phyloP scores from a whole-genome alignment of 768 basidiomycete species.

The Boletus fagicola region DNA sequence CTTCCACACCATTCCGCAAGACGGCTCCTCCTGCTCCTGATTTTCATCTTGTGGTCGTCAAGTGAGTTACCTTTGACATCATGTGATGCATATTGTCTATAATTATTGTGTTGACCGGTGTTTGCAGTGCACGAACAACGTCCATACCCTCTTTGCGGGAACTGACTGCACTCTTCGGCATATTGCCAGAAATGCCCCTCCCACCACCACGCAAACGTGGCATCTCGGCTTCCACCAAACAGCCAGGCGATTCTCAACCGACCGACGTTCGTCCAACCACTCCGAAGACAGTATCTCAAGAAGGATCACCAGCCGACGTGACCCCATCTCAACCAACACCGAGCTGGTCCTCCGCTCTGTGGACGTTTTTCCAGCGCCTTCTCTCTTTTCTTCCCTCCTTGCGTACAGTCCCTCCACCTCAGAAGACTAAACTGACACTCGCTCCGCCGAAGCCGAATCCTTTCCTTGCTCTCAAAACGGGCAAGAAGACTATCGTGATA shows the following conservation, averaged over 20 bases:
- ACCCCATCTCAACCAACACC: neutral
- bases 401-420: neutral
- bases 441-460: slow-evolving; percentile 55
- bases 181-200: slow-evolving; percentile 60
- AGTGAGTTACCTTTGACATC: slow-evolving; percentile 50
- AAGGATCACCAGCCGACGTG: neutral
- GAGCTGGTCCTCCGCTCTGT: neutral
- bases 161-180: slow-evolving; percentile 66
- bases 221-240: slow-evolving; percentile 1
- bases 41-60: slow-evolving; percentile 81
- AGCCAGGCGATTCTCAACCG: neutral
- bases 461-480: slow-evolving; percentile 78
- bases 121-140: slow-evolving; percentile 71
- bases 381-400: slow-evolving; percentile 9
- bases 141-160: slow-evolving; percentile 81
- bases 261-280: slow-evolving; percentile 4
- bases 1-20: slow-evolving; percentile 80
- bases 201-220: slow-evolving; percentile 53
- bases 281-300: slow-evolving; percentile 1
- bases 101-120: slow-evolving; percentile 2
- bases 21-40: slow-evolving; percentile 76
- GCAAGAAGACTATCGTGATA: slow-evolving; percentile 79
- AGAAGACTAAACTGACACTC: slow-evolving; percentile 30
- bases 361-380: slow-evolving; percentile 2
- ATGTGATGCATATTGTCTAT: neutral